These are phyloP conservation scores for Purshia tridentata DNA, from an alignment of 306 rosid species.

Conservation along the genomic window DNA sequence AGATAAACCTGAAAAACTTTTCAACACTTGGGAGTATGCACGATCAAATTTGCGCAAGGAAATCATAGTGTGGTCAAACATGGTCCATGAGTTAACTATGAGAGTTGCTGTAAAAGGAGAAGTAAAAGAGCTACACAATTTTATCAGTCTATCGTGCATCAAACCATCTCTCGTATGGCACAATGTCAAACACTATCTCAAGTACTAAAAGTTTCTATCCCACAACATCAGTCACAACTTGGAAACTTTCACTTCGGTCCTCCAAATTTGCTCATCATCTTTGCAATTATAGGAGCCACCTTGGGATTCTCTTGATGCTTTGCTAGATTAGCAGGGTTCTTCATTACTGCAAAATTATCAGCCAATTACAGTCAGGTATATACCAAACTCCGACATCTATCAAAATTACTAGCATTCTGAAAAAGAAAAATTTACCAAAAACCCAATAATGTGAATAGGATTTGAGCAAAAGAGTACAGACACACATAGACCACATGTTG, in stretches of 20 bases:
- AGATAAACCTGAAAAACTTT: not conserved
- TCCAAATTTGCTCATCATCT: slow-evolving; percentile 88
- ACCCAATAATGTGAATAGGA: too few species aligned
- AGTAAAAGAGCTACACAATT: not conserved
- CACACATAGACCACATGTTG: too few species aligned
- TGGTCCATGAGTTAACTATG: not conserved
- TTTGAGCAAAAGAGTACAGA: too few species aligned
- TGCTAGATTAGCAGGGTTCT: slow-evolving; percentile 84
- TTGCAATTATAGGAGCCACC: slow-evolving; percentile 84
- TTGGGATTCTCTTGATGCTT: slow-evolving; percentile 87
- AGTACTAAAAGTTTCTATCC: not conserved
- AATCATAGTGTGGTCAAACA: not conserved
- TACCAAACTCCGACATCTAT: not conserved
- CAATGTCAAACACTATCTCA: not conserved
- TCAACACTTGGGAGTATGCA: not conserved
- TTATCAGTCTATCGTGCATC: not conserved
- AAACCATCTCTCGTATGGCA: not conserved
- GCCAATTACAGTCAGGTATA: not conserved
- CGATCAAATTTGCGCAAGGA: not conserved
- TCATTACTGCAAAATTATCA: slow-evolving; percentile 66
- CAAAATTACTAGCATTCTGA: too few species aligned
- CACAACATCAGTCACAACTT: not conserved
- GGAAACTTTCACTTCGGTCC: slow-evolving; percentile 44
- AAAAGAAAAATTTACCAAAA: too few species aligned
- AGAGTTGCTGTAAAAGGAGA: not conserved